A percentile compares a stretch with the other conserved stretches of the same genome.
Evolutionary conservation across 805 yeast genomes (phyloP).

Genomic region (Limtongia smithiae): DNA sequence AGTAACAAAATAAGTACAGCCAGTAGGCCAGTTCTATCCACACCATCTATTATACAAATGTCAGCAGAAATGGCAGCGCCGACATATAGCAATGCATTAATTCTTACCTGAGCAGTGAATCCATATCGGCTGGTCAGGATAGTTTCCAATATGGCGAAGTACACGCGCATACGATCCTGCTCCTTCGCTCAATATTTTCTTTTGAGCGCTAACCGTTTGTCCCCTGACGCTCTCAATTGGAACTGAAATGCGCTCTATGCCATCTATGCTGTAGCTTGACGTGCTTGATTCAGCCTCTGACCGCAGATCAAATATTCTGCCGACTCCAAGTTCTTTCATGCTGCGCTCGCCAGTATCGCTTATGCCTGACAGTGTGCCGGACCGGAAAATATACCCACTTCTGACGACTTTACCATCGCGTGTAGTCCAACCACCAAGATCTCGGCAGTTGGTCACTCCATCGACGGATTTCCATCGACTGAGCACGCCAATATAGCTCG

Average conservation of each 20-base stretch:
- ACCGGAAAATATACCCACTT: conserved; percentile 56
- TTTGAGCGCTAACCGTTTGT: conserved; percentile 56
- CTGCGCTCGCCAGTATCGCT: conserved; percentile 49
- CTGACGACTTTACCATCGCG: conserved; percentile 40
- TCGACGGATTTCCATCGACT: conserved; percentile 61
- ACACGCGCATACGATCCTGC: conserved; percentile 47
- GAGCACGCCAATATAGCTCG: neutral
- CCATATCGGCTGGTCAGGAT: conserved; percentile 48
- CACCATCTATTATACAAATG: conserved; percentile 48
- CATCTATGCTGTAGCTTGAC: conserved; percentile 45
- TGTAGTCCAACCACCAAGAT: conserved; percentile 68
- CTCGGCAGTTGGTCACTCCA: conserved; percentile 71
- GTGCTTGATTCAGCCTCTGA: conserved; percentile 56
- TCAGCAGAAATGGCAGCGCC: too few relatives aligned
- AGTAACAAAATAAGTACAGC: conserved; percentile 63
- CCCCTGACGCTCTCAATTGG: conserved; percentile 55
- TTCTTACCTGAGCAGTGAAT: conserved; percentile 57
- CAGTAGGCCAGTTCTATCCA: conserved; percentile 76
- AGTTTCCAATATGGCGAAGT: conserved; percentile 54
- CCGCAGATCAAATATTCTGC: conserved; percentile 63
- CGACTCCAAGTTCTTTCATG: conserved; percentile 47
- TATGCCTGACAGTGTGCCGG: conserved; percentile 56
- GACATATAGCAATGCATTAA: too few relatives aligned
- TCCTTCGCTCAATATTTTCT: conserved; percentile 53
- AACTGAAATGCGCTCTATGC: conserved; percentile 47